Percentiles rank a stretch among this genome's conserved stretches.
These are phyloP conservation scores for Patellifolia procumbens DNA, from an alignment of 179 eudicot species.

Conservation along the genomic window DNA sequence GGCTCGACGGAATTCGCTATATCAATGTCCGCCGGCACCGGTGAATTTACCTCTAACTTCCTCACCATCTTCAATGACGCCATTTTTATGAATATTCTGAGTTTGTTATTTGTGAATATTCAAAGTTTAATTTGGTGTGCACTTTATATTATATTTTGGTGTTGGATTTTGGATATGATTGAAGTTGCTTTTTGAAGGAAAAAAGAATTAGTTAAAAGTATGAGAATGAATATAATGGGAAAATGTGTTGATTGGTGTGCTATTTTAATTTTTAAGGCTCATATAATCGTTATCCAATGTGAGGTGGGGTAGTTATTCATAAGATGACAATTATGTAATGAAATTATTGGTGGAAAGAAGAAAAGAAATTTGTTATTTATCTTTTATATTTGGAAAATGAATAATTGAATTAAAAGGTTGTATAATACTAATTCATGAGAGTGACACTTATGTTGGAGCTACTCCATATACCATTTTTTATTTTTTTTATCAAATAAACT, in stretches of 20 bases:
- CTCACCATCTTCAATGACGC: slow-evolving; percentile 53
- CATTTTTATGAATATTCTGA: slow-evolving; percentile 24
- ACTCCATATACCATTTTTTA: too few relatives aligned
- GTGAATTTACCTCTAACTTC: slow-evolving; percentile 63
- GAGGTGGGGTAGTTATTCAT: background rate
- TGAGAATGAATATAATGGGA: too few relatives aligned
- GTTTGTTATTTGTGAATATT: background rate
- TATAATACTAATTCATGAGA: too few relatives aligned
- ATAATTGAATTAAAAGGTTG: too few relatives aligned
- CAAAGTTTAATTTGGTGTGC: slow-evolving; percentile 1
- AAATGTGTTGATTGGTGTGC: too few relatives aligned
- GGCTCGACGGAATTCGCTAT: slow-evolving; percentile 86
- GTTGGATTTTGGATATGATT: background rate
- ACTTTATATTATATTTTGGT: background rate
- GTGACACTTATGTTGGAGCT: too few relatives aligned
- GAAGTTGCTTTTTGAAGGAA: background rate
- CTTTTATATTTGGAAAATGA: too few relatives aligned
- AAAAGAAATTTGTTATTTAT: too few relatives aligned
- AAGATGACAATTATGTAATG: background rate
- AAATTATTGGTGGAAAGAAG: background rate
- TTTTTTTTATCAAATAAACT: too few relatives aligned
- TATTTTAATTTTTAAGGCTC: too few relatives aligned
- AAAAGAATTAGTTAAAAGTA: too few relatives aligned
- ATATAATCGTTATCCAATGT: background rate
- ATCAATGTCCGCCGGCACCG: slow-evolving; percentile 96